A percentile compares a stretch with the other conserved stretches of the same genome.
Conservation (phyloP, 2,329 filamentous ascomycete genomes). For the Berkeleyomyces basicola region DNA sequence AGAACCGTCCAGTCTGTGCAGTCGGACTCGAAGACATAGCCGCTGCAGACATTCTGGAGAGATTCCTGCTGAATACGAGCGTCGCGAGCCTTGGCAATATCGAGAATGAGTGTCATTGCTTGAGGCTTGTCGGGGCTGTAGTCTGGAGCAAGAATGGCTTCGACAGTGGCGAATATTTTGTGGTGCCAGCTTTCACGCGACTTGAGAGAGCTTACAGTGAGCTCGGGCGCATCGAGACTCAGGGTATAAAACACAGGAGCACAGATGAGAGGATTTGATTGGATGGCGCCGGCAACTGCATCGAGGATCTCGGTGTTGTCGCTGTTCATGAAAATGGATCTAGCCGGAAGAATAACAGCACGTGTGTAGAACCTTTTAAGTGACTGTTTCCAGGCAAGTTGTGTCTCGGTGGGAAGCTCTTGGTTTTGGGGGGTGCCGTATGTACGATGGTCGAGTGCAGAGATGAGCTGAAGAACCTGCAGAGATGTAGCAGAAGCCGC, state of each 20-base stretch:
- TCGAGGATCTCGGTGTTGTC: conserved; percentile 26
- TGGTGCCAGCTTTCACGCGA: conserved; percentile 27
- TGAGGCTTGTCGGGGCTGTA: conserved; percentile 15
- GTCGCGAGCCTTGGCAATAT: conserved; percentile 20
- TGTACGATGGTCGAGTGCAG: conserved; percentile 14
- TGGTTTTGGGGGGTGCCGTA: not conserved
- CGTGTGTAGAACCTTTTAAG: conserved; percentile 33
- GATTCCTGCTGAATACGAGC: conserved; percentile 24
- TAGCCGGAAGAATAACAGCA: conserved; percentile 35
- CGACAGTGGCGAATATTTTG: conserved; percentile 21
- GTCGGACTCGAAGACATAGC: conserved; percentile 24
- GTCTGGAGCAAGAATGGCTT: conserved; percentile 18
- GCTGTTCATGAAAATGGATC: conserved; percentile 29
- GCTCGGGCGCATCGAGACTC: conserved; percentile 17
- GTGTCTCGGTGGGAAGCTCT: conserved; percentile 2
- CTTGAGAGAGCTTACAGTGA: conserved; percentile 15
- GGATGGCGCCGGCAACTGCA: conserved; percentile 25
- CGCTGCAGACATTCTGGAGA: conserved; percentile 27
- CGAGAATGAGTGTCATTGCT: conserved; percentile 20
- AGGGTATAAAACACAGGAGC: conserved; percentile 31
- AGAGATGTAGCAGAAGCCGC: conserved; percentile 32
- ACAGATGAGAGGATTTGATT: conserved; percentile 22
- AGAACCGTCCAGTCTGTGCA: conserved; percentile 28
- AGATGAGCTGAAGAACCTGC: conserved; percentile 20
- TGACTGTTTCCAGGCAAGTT: conserved; percentile 26